These are phyloP conservation scores for Hymenoscyphus fructigenus DNA, from an alignment of 2,329 filamentous ascomycete genomes.

Conservation along the genomic window DNA sequence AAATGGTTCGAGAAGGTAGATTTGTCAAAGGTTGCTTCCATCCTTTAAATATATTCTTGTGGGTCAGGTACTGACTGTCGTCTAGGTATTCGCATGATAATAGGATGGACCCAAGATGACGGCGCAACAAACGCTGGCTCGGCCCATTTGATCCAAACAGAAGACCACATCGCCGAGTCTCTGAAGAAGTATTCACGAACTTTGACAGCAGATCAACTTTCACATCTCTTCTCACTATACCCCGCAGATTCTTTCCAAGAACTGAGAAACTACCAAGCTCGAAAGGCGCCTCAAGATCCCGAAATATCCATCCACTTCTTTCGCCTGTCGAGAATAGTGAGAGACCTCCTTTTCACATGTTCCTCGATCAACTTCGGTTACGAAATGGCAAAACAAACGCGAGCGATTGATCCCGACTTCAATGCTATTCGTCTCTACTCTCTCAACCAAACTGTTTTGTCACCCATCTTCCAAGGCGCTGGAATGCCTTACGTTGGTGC, in stretches of 20 bases:
- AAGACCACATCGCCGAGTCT: neutral
- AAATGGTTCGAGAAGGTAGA: neutral
- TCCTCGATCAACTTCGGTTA: conserved; percentile 3
- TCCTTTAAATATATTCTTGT: neutral
- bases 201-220: neutral
- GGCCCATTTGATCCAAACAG: neutral
- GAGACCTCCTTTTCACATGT: conserved; percentile 12
- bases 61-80: neutral
- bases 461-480: conserved; percentile 5
- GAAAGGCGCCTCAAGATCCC: neutral
- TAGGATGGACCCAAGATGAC: neutral
- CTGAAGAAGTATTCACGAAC: neutral
- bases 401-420: neutral
- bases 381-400: neutral
- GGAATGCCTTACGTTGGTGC: conserved; percentile 15
- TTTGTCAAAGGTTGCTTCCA: neutral
- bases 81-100: neutral
- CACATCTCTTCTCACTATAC: neutral
- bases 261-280: neutral
- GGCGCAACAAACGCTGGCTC: neutral
- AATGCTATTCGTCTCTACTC: neutral
- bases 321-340: conserved; percentile 6
- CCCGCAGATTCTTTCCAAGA: neutral
- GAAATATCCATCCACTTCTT: conserved; percentile 7
- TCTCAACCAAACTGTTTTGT: conserved; percentile 12